phyloP scores from a whole-genome alignment of 345 rosid species.

The Euphorbia tirucalli region DNA sequence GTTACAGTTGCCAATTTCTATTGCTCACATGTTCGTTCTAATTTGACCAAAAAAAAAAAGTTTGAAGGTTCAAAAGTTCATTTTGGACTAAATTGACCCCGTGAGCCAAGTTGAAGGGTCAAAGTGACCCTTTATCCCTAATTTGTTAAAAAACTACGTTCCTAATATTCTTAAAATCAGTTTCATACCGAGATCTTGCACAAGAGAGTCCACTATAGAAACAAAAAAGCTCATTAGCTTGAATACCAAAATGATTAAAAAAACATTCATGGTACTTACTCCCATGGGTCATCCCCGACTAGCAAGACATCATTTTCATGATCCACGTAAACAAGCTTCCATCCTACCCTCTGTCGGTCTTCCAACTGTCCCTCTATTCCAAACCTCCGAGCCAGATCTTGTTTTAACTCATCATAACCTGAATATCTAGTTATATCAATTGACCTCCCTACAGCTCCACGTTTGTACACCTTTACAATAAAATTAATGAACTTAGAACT shows the following conservation, averaged over 20 bases:
- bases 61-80: background rate
- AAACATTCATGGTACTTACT: slow-evolving; percentile 41
- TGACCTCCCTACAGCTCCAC: slow-evolving; percentile 81
- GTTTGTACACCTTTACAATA: slow-evolving; percentile 58
- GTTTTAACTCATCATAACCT: slow-evolving; percentile 67
- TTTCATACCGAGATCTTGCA: no score
- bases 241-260: background rate
- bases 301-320: slow-evolving; percentile 69
- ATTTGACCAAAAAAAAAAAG: background rate
- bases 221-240: background rate
- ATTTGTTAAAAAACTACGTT: no score
- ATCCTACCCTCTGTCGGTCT: slow-evolving; percentile 58
- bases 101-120: background rate
- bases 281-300: slow-evolving; percentile 88
- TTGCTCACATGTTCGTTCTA: background rate
- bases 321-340: slow-evolving; percentile 81
- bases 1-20: no score
- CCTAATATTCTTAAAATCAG: background rate
- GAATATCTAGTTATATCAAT: slow-evolving; percentile 68
- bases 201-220: no score
- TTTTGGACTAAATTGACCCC: background rate
- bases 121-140: background rate
- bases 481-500: slow-evolving; percentile 14
- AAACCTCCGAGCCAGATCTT: slow-evolving; percentile 69
- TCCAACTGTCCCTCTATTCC: slow-evolving; percentile 85